Base-by-base conservation (phyloP, 352 stramenopile species). In the Phytophthora sp. region DNA sequence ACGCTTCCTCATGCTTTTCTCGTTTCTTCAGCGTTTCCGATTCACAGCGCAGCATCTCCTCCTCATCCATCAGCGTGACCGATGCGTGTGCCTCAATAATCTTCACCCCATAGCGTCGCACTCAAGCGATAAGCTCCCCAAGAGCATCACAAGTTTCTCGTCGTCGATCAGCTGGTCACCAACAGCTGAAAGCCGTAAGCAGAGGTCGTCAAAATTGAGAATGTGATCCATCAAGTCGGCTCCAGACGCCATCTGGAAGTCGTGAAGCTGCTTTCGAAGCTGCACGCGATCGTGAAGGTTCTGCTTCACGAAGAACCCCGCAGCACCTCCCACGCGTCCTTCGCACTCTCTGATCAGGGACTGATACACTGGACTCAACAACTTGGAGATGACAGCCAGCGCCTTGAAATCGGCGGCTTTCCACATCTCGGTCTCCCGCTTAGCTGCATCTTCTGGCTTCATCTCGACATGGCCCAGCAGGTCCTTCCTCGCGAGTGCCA, bases 231-330 rank as follows among this genome's bases (percentile, higher is more conserved):
- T n/a, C n/a, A n/a, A n/a, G n/a, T n/a, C n/a, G n/a, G n/a, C n/a
- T n/a, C n/a, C n/a, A n/a, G n/a, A n/a, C n/a, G n/a, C n/a, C n/a
- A n/a, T n/a, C n/a, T n/a, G n/a, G 12, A 63, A 50, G 0, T 50
- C 27, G 31, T 59, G 47, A 20, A 66, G 24, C n/a, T 68, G 39
- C 18, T 52, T 57, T 2, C 60, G 20, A 8, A 68, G 39, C 31
- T 68, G 51, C 12, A 68, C 51, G 12, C 24, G 30, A 9, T 68
- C 57, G 15, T 62, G 42, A 3, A 68, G 7, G 12, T 44, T 54
- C 21, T 51, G 7, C 60, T 62, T 41, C 9, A 57, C 42, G 18
- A 57, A 56, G n/a, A 68, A 62, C 9, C 21, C 7, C 45, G 38
- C 7, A 63, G 24, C 11, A 26, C 47, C n/a, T n/a, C n/a, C n/a